Conservation (phyloP, 345 rosid species). For the Atalantia buxifolia region DNA sequence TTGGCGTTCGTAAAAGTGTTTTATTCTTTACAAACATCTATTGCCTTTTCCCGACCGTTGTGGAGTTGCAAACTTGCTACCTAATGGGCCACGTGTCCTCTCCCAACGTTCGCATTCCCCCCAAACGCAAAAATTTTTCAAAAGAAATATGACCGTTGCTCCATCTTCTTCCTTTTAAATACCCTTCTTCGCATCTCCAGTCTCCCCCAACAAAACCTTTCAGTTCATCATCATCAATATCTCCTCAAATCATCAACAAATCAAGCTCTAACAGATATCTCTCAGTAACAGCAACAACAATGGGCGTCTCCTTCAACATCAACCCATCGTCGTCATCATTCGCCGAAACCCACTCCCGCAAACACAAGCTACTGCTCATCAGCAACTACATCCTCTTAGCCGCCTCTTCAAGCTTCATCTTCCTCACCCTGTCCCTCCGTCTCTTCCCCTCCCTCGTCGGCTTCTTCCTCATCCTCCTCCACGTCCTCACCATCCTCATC, state of each 20-base stretch:
- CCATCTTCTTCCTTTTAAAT: not conserved
- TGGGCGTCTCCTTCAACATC: slow-evolving; percentile 19
- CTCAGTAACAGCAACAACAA: not conserved
- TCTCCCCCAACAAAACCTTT: not conserved
- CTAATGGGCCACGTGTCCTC: not conserved
- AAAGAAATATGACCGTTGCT: slow-evolving; percentile 3
- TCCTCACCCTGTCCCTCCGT: slow-evolving; percentile 42
- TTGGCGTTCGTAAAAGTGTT: fast-evolving
- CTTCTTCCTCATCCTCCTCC: slow-evolving; percentile 41
- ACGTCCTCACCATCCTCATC: slow-evolving; percentile 27
- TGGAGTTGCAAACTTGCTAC: too few relatives aligned
- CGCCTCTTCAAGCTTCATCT: slow-evolving; percentile 40
- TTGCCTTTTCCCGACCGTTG: too few relatives aligned
- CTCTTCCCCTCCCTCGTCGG: slow-evolving; percentile 35
- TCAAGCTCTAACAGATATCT: too few relatives aligned
- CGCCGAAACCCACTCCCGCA: slow-evolving; percentile 13
- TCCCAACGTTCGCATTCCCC: not conserved
- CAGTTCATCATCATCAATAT: not conserved
- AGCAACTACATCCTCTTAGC: slow-evolving; percentile 37
- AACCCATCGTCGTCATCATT: not conserved
- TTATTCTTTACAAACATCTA: too few relatives aligned
- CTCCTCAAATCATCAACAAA: not conserved
- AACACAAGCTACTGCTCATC: slow-evolving; percentile 25
- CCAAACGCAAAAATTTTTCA: not conserved
- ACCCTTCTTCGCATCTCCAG: not conserved